Base-by-base conservation (phyloP, 805 yeast species). In the Candida ficus region DNA sequence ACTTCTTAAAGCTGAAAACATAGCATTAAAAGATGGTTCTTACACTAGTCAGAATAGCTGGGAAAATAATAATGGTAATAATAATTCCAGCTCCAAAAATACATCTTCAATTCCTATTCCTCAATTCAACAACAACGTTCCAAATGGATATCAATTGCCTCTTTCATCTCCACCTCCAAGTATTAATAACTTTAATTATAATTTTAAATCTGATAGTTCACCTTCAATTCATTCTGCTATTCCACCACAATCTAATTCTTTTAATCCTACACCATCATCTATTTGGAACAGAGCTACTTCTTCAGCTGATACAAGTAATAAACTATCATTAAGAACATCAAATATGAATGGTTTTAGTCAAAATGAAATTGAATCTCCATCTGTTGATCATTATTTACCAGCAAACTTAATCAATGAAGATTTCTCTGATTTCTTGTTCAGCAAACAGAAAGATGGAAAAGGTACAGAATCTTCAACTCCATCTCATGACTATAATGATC, bases 301-400 rank as follows among this genome's bases (percentile, higher is more conserved):
- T 10, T 23, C 27, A 12, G 37, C 36, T 9, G 22, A n/a, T 10
- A n/a, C 35, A 9, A 33, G 17, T 29, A 29, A 29, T 4, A 29
- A 29, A 8, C 22, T 25, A 7, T 27, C 18, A 19, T 29, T 41
- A n/a, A 35, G 30, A 17, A 33, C 38, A 2, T 12, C 30, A 7
- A 35, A 37, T 16, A 12, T 41, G 16, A 33, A 14, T 6, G 21
- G 13, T 12, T 37, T 27, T n/a, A 16, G 38, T 11, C 38, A 40
- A 12, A 61, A 52, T 6, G 58, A 59, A 8, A 33, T 56, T 29
- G 65, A 61, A 4, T 45, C 56, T 18, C 68, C 65, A 7, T 51
- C 63, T 16, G 58, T 63, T 26, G 60, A 63, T 38, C 54, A 56
- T 40, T 53, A 64, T 10, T 43, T 66, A 14, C 72, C 71, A 3